Evolutionary conservation across 148 eudicot genomes (phyloP).

Genomic region (Cornus controversa): DNA sequence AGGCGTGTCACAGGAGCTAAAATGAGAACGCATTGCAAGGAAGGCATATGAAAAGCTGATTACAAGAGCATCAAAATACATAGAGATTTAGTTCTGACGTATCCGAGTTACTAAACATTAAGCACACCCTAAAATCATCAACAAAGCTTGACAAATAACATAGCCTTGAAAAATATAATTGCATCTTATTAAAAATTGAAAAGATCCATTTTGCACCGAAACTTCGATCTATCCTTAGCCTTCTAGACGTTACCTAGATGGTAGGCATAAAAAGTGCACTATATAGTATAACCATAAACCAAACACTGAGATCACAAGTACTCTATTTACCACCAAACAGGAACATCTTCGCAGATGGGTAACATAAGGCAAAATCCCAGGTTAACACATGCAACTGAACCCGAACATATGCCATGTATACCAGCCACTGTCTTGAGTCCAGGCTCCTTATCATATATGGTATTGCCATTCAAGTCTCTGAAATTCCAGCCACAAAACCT

Average conservation of each 20-base stretch:
- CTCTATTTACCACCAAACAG: background rate
- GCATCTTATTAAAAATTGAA: slow-evolving; percentile 1
- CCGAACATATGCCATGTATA: too few species aligned
- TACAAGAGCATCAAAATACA: background rate
- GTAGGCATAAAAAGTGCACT: background rate
- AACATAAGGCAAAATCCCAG: too few species aligned
- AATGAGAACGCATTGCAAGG: too few species aligned
- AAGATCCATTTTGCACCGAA: background rate
- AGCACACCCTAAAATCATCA: too few species aligned
- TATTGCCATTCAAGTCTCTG: background rate
- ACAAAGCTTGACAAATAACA: background rate
- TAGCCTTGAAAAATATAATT: background rate
- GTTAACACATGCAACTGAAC: too few species aligned
- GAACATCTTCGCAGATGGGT: background rate
- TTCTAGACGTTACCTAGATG: background rate
- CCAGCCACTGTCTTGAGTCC: background rate
- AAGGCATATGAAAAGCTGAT: background rate
- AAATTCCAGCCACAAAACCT: background rate
- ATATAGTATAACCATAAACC: background rate
- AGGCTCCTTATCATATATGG: background rate
- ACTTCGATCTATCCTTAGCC: background rate
- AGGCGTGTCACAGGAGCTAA: too few species aligned
- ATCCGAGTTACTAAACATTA: too few species aligned
- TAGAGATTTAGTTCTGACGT: too few species aligned
- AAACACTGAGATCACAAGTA: background rate